Evolutionary conservation across 768 basidiomycete genomes (phyloP).

Genomic region (Scleroderma bovista): DNA sequence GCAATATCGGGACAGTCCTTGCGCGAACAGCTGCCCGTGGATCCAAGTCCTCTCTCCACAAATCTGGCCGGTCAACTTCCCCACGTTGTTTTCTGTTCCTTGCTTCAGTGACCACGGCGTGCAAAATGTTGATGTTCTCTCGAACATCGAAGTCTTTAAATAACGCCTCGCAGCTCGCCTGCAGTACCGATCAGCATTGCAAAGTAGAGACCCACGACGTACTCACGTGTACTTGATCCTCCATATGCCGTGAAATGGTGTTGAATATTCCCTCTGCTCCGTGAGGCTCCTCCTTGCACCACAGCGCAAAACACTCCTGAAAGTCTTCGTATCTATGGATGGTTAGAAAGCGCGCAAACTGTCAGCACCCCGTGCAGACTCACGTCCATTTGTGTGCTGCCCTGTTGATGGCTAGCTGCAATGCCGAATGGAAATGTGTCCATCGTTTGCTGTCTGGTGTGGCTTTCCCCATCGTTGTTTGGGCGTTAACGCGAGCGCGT

Average conservation of each 20-base stretch:
- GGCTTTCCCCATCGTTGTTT: slow-evolving; percentile 15
- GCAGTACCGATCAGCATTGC: not conserved
- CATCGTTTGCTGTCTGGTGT: slow-evolving; percentile 40
- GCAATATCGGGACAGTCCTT: slow-evolving; percentile 55
- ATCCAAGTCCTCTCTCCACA: slow-evolving; percentile 61
- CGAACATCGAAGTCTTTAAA: slow-evolving; percentile 63
- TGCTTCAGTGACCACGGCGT: slow-evolving; percentile 65
- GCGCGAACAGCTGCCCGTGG: slow-evolving; percentile 61
- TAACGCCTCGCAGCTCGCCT: slow-evolving; percentile 67
- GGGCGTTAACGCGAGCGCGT: not conserved
- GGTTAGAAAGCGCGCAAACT: not conserved
- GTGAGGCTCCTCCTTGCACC: slow-evolving; percentile 61
- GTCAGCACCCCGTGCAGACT: slow-evolving; percentile 15
- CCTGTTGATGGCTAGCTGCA: slow-evolving; percentile 49
- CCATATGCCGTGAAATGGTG: slow-evolving; percentile 66
- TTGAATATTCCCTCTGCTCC: slow-evolving; percentile 56
- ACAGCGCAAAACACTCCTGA: slow-evolving; percentile 60
- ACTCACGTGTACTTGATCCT: slow-evolving; percentile 47
- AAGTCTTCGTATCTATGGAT: slow-evolving; percentile 42
- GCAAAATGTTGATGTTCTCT: slow-evolving; percentile 66
- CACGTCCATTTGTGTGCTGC: slow-evolving; percentile 51
- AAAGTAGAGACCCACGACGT: not conserved
- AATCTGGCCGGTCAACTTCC: slow-evolving; percentile 40
- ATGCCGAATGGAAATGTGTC: slow-evolving; percentile 45
- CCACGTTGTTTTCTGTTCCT: slow-evolving; percentile 45